Percentiles rank a stretch among this genome's conserved stretches.
phyloP scores from a whole-genome alignment of 305 asterid species.

The Solanum hybrid region DNA sequence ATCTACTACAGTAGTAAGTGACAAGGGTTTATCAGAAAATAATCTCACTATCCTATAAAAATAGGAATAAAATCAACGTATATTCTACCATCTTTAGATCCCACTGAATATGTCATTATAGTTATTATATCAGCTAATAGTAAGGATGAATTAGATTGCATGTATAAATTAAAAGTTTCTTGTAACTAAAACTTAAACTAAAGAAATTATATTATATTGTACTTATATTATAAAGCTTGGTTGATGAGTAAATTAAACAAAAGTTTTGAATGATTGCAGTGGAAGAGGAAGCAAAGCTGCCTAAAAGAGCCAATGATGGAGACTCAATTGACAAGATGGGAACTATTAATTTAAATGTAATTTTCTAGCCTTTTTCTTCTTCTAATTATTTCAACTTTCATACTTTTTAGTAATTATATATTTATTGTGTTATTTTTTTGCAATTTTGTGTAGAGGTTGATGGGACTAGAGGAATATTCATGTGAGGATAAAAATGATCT shows the following conservation, averaged over 20 bases:
- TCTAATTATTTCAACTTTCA: background rate
- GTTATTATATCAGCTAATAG: no score
- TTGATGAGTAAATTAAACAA: background rate
- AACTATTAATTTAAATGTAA: slow-evolving; percentile 25
- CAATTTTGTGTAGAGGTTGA: slow-evolving; percentile 28
- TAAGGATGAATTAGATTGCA: background rate
- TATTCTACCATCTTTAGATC: background rate
- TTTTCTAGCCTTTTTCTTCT: background rate
- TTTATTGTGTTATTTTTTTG: background rate
- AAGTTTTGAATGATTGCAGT: slow-evolving; percentile 16
- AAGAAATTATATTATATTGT: background rate
- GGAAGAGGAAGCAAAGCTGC: slow-evolving; percentile 7
- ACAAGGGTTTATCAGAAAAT: background rate
- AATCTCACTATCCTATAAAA: background rate
- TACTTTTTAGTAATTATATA: background rate
- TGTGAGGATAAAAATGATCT: slow-evolving; percentile 42
- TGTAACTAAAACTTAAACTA: background rate
- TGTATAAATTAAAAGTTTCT: background rate
- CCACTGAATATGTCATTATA: background rate
- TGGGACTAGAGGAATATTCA: slow-evolving; percentile 33
- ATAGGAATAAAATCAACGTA: background rate
- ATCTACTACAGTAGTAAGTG: background rate
- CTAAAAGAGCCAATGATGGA: background rate
- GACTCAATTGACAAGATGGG: slow-evolving; percentile 14
- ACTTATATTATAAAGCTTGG: background rate